Percentiles rank a stretch among this genome's conserved stretches.
phyloP scores from a whole-genome alignment of 768 basidiomycete species.

The Coprinopsis cinerea region DNA sequence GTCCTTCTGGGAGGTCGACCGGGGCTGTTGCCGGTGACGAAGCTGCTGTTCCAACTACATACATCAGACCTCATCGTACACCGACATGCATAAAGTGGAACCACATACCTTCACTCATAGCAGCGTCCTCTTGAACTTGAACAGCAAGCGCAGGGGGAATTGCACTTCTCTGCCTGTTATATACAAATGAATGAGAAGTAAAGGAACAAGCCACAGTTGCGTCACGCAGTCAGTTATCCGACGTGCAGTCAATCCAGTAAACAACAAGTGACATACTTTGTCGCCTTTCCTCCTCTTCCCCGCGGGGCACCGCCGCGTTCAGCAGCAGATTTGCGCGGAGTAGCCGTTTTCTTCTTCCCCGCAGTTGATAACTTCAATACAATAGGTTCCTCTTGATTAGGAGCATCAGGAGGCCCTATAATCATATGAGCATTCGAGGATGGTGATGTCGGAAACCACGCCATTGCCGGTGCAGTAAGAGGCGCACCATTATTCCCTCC shows the following conservation, averaged over 20 bases:
- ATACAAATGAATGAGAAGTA: constrained; percentile 11
- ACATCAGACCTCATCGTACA: too few species aligned
- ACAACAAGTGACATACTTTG: constrained; percentile 25
- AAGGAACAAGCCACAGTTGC: too few species aligned
- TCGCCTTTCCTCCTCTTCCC: constrained; percentile 28
- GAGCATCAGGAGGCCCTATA: constrained; percentile 19
- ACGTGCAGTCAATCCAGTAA: constrained; percentile 1
- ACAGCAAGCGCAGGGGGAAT: constrained; percentile 36
- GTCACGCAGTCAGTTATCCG: constrained; percentile 1
- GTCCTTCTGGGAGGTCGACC: constrained; percentile 19
- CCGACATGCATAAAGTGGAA: background rate
- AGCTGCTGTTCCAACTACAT: constrained; percentile 65
- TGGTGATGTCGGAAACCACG: constrained; percentile 33
- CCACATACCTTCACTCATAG: constrained; percentile 55
- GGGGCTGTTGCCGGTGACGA: constrained; percentile 61
- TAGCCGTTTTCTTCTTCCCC: constrained; percentile 37
- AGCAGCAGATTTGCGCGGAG: constrained; percentile 38
- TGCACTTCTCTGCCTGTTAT: constrained; percentile 26
- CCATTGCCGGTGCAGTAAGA: constrained; percentile 33
- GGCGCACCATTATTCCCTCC: constrained; percentile 31
- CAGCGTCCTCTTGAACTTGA: constrained; percentile 35
- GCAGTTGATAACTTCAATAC: constrained; percentile 26
- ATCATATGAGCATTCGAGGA: constrained; percentile 32
- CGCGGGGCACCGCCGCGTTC: too few species aligned
- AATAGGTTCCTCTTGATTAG: constrained; percentile 17